Evolutionary conservation across 768 basidiomycete genomes (phyloP).

Genomic region (Porphyrellus cyaneotinctus): DNA sequence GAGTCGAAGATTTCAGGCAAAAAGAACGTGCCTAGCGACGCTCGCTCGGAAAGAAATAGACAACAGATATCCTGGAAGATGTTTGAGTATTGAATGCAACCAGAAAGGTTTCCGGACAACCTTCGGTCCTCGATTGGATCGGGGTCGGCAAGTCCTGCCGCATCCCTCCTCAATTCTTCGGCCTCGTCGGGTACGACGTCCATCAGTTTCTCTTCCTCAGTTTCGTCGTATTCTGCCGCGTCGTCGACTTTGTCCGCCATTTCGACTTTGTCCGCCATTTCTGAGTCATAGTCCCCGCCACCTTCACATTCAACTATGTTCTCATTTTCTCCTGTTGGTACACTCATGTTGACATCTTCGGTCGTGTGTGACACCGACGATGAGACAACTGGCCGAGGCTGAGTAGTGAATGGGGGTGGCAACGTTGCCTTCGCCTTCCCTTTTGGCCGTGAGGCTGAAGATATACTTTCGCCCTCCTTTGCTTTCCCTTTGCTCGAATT

Average conservation of each 20-base stretch:
- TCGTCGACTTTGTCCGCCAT: slow-evolving; percentile 26
- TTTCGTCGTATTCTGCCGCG: slow-evolving; percentile 29
- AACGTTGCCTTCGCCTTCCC: slow-evolving; percentile 30
- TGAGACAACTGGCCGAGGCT: slow-evolving; percentile 27
- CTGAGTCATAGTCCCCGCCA: slow-evolving; percentile 23
- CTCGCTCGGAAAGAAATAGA: too few relatives aligned
- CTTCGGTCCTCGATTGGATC: slow-evolving; percentile 11
- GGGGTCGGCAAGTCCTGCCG: slow-evolving; percentile 34
- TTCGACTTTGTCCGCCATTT: slow-evolving; percentile 24
- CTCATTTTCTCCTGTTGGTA: slow-evolving; percentile 24
- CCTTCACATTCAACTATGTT: slow-evolving; percentile 34
- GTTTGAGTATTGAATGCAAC: not conserved
- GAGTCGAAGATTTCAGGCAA: not conserved
- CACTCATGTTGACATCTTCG: slow-evolving; percentile 23
- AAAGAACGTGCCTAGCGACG: not conserved
- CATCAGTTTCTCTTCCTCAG: slow-evolving; percentile 39
- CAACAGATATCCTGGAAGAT: not conserved
- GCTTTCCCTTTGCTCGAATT: slow-evolving; percentile 28
- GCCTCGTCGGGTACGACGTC: slow-evolving; percentile 44
- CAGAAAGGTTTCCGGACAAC: not conserved
- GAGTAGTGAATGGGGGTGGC: slow-evolving; percentile 28
- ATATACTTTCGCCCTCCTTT: slow-evolving; percentile 32
- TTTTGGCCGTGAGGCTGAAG: slow-evolving; percentile 25
- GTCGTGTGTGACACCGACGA: slow-evolving; percentile 26
- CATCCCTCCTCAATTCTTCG: slow-evolving; percentile 41